phyloP scores from a whole-genome alignment of 345 rosid genomes.

The Carallia pectinifolia region DNA sequence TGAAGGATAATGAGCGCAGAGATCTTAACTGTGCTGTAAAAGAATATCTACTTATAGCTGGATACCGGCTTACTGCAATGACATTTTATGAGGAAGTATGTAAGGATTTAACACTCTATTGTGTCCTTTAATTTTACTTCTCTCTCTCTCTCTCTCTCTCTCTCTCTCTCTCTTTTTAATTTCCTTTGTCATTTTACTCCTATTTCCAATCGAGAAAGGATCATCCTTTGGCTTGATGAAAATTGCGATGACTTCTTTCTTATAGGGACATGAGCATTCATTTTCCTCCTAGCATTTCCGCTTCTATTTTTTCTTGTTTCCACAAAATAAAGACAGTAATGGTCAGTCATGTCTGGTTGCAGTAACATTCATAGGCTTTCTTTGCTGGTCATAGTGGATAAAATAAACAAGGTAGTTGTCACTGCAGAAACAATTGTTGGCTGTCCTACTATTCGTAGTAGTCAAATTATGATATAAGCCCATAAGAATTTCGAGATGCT shows the following conservation, averaged over 20 bases:
- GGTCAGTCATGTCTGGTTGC: no score
- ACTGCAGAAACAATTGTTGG: background rate
- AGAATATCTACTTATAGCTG: slow-evolving; percentile 92
- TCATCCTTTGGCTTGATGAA: no score
- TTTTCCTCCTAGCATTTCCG: no score
- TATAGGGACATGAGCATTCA: no score
- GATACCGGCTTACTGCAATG: slow-evolving; percentile 94
- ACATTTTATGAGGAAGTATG: slow-evolving; percentile 93
- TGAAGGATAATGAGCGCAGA: slow-evolving; percentile 77
- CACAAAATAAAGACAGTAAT: no score
- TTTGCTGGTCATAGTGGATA: no score
- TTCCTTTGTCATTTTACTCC: background rate
- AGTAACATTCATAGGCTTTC: no score
- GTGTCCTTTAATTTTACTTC: background rate
- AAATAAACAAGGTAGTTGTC: no score
- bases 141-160: background rate
- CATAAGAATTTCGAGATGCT: background rate
- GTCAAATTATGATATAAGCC: background rate
- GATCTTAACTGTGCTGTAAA: slow-evolving; percentile 94
- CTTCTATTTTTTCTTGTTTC: no score
- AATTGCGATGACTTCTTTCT: no score
- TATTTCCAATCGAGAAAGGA: no score
- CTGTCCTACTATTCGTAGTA: background rate
- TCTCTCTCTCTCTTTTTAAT: background rate
- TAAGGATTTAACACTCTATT: slow-evolving; percentile 5